Evolutionary conservation across 371 early-diverging fungal species (phyloP).

Genomic region (Capillidium heterosporum): DNA sequence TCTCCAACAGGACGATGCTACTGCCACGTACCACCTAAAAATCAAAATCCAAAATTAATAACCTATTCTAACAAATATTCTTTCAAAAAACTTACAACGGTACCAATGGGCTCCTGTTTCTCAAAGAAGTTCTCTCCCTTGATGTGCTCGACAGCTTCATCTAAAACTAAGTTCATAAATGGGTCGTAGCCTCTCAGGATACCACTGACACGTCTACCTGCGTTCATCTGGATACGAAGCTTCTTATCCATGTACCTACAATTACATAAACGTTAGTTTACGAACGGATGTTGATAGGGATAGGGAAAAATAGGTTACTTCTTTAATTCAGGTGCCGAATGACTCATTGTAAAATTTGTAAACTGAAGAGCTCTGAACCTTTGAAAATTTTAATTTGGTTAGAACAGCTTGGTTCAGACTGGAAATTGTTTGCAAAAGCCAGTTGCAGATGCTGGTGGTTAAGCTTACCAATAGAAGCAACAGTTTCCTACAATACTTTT

Average conservation of each 20-base stretch:
- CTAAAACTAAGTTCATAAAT: slow-evolving; percentile 97
- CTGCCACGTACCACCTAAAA: slow-evolving; percentile 6
- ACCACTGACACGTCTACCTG: slow-evolving; percentile 77
- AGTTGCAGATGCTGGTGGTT: too few species aligned
- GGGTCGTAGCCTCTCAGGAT: slow-evolving; percentile 93
- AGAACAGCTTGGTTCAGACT: too few species aligned
- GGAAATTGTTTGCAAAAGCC: too few species aligned
- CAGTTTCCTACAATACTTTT: too few species aligned
- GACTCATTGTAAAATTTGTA: too few species aligned
- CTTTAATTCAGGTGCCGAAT: neutral
- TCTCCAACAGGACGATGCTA: slow-evolving; percentile 1
- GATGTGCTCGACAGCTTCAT: slow-evolving; percentile 59
- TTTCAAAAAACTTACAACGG: slow-evolving; percentile 1
- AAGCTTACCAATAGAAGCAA: too few species aligned
- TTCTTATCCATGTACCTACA: slow-evolving; percentile 92
- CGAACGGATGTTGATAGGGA: neutral
- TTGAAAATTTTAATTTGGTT: too few species aligned
- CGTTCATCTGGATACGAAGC: slow-evolving; percentile 79
- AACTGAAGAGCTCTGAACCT: too few species aligned
- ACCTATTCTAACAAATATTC: neutral
- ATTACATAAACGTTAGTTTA: neutral
- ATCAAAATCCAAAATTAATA: neutral
- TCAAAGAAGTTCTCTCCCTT: neutral
- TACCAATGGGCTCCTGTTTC: slow-evolving; percentile 1
- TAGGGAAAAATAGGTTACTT: neutral